Conservation (phyloP, 2,329 filamentous ascomycete genomes). For the Cladosporium sp. region DNA sequence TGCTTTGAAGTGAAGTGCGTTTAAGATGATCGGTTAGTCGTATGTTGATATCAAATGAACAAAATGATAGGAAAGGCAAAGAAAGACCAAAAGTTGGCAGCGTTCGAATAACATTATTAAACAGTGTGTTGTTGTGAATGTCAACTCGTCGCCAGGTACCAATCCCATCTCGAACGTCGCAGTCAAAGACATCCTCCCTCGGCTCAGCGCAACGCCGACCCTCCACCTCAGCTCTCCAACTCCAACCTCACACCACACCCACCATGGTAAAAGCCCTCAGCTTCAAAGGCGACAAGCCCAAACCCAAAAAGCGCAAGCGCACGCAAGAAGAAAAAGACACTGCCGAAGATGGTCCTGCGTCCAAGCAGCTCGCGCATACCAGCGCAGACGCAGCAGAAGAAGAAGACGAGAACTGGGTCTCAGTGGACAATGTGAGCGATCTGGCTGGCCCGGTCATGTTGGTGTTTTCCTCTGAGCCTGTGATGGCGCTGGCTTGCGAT, state of each 20-base stretch:
- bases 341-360: constrained; percentile 28
- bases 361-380: constrained; percentile 30
- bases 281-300: constrained; percentile 97
- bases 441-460: constrained; percentile 78
- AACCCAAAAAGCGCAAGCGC: constrained; percentile 79
- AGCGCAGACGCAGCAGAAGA: constrained; percentile 42
- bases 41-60: no score
- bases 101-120: no score
- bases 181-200: background rate
- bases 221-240: background rate
- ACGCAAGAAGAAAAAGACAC: constrained; percentile 48
- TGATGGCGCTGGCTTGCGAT: constrained; percentile 77
- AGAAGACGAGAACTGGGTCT: constrained; percentile 86
- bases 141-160: no score
- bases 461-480: constrained; percentile 69
- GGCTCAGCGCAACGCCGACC: background rate
- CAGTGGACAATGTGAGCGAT: constrained; percentile 68
- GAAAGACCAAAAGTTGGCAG: no score
- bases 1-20: no score
- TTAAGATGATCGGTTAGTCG: no score
- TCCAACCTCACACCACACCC: background rate
- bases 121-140: no score
- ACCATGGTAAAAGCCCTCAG: constrained; percentile 80
- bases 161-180: background rate
- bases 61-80: no score